Conservation (phyloP, 352 stramenopile genomes). For the Phytophthora nicotianae region DNA sequence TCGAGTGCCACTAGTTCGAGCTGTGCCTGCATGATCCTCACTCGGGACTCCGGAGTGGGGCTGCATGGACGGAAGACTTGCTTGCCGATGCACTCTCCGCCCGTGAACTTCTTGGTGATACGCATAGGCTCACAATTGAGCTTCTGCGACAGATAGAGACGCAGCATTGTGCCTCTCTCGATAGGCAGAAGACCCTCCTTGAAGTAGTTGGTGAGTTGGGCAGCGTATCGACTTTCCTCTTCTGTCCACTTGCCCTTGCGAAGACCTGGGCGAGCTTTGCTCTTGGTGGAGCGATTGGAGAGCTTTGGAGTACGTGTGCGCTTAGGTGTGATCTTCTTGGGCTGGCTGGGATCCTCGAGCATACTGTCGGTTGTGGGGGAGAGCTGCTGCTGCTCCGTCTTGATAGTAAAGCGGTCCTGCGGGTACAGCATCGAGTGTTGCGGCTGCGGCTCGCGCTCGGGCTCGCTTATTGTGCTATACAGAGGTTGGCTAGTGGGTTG, state of each 20-base stretch:
- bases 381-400: constrained; percentile 29
- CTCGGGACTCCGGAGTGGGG: constrained; percentile 64
- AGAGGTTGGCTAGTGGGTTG: constrained; percentile 16
- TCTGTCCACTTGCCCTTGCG: constrained; percentile 90
- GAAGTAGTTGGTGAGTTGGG: constrained; percentile 83
- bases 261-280: constrained; percentile 83
- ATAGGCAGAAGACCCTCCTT: constrained; percentile 84
- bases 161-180: constrained; percentile 89
- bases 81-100: constrained; percentile 91
- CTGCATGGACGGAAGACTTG: constrained; percentile 84
- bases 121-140: constrained; percentile 93
- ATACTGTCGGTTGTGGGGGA: constrained; percentile 2
- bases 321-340: constrained; percentile 61
- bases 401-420: constrained; percentile 28
- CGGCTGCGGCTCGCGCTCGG: constrained; percentile 33
- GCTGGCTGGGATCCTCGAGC: constrained; percentile 32
- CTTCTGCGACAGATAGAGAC: constrained; percentile 91
- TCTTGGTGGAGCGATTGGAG: constrained; percentile 76
- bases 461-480: constrained; percentile 23
- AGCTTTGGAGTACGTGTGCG: constrained; percentile 61
- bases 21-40: constrained; percentile 76
- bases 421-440: constrained; percentile 34
- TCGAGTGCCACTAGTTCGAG: constrained; percentile 75
- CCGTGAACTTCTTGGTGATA: constrained; percentile 94
- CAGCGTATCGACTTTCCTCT: constrained; percentile 78